Conservation (phyloP, 139 green algal genomes). For the Tetraselmis striata region DNA sequence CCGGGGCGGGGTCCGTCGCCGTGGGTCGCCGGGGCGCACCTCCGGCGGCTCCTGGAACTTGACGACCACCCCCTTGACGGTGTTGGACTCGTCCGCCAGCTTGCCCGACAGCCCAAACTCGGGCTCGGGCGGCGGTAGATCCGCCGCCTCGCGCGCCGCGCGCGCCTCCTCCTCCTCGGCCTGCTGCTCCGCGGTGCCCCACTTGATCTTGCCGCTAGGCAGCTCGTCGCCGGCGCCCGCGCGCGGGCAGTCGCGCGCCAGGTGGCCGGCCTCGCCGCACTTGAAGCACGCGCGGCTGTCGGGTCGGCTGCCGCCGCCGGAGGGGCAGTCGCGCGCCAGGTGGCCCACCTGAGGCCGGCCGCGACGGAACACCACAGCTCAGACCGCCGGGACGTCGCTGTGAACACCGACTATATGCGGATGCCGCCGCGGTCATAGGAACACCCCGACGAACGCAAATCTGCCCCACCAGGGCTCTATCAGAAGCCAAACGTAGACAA, state of each 20-base stretch:
- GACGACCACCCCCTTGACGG: slow-evolving; percentile 59
- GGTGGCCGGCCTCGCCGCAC: neutral
- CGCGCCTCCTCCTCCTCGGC: neutral
- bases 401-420: too few species aligned
- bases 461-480: too few species aligned
- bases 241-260: neutral
- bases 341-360: too few species aligned
- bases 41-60: slow-evolving; percentile 76
- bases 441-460: too few species aligned
- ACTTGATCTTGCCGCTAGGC: neutral
- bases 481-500: too few species aligned
- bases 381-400: too few species aligned
- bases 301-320: too few species aligned
- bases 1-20: too few species aligned
- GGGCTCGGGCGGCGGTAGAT: slow-evolving; percentile 28
- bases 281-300: neutral
- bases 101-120: slow-evolving; percentile 77
- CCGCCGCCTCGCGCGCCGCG: neutral
- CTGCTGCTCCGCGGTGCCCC: neutral
- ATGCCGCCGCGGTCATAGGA: too few species aligned
- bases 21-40: too few species aligned
- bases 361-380: too few species aligned
- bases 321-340: neutral
- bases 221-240: neutral
- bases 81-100: slow-evolving; percentile 82